Evolutionary conservation across 2,329 filamentous ascomycete species (phyloP).

Genomic region (Tolypocladium guangdongense): DNA sequence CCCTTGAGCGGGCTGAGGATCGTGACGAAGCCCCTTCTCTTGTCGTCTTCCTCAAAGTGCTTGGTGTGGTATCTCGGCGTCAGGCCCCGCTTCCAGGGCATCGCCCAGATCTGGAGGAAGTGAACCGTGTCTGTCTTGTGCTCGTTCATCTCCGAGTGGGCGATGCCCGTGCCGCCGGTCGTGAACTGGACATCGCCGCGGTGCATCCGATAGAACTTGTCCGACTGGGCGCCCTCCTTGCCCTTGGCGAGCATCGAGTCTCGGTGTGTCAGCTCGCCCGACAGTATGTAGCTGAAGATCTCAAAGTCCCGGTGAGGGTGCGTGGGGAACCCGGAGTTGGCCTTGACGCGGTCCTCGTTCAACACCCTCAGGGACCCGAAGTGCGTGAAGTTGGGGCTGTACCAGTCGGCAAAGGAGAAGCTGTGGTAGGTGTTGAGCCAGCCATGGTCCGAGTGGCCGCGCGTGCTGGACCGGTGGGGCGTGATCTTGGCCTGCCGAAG

Average conservation of each 20-base stretch:
- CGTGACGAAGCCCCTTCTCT: slow-evolving; percentile 57
- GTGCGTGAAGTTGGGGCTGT: slow-evolving; percentile 53
- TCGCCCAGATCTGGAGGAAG: slow-evolving; percentile 82
- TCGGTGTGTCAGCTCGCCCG: slow-evolving; percentile 75
- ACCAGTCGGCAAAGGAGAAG: slow-evolving; percentile 69
- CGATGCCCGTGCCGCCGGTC: slow-evolving; percentile 69
- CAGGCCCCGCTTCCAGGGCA: slow-evolving; percentile 64
- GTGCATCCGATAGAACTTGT: slow-evolving; percentile 60
- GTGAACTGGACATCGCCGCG: slow-evolving; percentile 85
- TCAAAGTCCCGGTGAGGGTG: slow-evolving; percentile 81
- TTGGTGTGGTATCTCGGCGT: slow-evolving; percentile 67
- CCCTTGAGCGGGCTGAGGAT: slow-evolving; percentile 67
- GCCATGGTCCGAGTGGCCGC: slow-evolving; percentile 72
- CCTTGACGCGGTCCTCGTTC: slow-evolving; percentile 76
- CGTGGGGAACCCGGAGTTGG: slow-evolving; percentile 68
- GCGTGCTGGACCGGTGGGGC: slow-evolving; percentile 58
- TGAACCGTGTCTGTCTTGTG: slow-evolving; percentile 60
- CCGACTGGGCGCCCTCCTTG: slow-evolving; percentile 44
- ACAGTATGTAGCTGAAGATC: slow-evolving; percentile 83
- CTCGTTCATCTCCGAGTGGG: slow-evolving; percentile 77
- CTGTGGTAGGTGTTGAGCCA: slow-evolving; percentile 85
- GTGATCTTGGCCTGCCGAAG: slow-evolving; percentile 61
- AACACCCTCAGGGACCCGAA: slow-evolving; percentile 75
- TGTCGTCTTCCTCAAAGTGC: slow-evolving; percentile 61
- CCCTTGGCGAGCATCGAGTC: slow-evolving; percentile 73